These are phyloP conservation scores for Trichoderma sp. DNA, from an alignment of 2,329 filamentous ascomycete species.

Conservation along the genomic window DNA sequence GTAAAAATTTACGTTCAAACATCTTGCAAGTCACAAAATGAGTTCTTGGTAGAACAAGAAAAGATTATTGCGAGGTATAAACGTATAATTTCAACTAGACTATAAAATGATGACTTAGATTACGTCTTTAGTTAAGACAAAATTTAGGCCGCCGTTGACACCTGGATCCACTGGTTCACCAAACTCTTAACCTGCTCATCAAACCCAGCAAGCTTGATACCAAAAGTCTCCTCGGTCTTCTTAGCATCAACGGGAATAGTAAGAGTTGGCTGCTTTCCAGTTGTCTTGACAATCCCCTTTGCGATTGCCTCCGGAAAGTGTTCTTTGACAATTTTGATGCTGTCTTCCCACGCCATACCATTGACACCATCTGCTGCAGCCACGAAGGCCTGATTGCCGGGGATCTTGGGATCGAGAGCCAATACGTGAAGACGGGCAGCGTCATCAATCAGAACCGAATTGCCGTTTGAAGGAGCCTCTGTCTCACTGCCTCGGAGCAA, in stretches of 20 bases:
- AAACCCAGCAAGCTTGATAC: neutral
- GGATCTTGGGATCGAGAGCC: neutral
- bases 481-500: neutral
- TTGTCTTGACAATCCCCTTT: neutral
- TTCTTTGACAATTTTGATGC: neutral
- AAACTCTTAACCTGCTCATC: neutral
- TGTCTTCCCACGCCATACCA: neutral
- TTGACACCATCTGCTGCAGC: neutral
- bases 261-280: neutral
- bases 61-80: no score
- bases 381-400: neutral
- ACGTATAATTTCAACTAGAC: neutral
- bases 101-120: neutral
- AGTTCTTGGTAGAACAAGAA: no score
- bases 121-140: neutral
- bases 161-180: neutral
- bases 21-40: neutral
- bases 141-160: neutral
- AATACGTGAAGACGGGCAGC: neutral
- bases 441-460: neutral
- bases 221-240: neutral
- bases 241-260: neutral
- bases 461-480: neutral
- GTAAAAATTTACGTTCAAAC: no score
- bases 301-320: neutral